Percentiles rank a stretch among this genome's conserved stretches.
Conservation (phyloP, 371 early-diverging fungal species). For the Syncephalis fuscata region DNA sequence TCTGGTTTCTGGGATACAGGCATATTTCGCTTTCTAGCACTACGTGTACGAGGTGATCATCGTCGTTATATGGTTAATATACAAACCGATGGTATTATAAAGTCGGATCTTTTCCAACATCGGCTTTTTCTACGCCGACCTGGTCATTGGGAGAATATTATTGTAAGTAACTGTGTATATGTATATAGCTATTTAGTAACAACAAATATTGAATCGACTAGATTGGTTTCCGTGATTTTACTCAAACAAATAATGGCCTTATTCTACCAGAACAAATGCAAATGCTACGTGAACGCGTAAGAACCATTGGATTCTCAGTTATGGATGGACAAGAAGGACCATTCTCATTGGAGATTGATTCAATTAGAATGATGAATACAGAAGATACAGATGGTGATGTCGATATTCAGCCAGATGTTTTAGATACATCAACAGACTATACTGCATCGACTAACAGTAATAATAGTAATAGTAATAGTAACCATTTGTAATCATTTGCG, state of each 20-base stretch:
- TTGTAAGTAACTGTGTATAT: constrained; percentile 24
- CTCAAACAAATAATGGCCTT: constrained; percentile 74
- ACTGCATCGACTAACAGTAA: no score
- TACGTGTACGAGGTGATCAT: constrained; percentile 62
- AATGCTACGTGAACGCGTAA: constrained; percentile 69
- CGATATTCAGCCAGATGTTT: constrained; percentile 11
- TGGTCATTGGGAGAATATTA: constrained; percentile 79
- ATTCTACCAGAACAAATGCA: constrained; percentile 68
- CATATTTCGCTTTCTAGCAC: constrained; percentile 63
- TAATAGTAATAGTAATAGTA: no score
- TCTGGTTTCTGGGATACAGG: constrained; percentile 74
- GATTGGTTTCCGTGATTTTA: constrained; percentile 85
- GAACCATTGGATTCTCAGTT: constrained; percentile 76
- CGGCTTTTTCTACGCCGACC: constrained; percentile 66
- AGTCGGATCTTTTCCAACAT: constrained; percentile 82
- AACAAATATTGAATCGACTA: constrained; percentile 9
- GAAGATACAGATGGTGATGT: constrained; percentile 49
- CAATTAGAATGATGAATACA: constrained; percentile 72
- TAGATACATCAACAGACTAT: no score
- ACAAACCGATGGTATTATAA: constrained; percentile 64
- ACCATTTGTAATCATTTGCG: no score
- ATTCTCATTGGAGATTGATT: constrained; percentile 75
- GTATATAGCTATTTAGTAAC: not conserved
- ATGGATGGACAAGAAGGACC: constrained; percentile 71
- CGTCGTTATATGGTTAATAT: constrained; percentile 81